Base-by-base conservation (phyloP, 257 asterid species). In the Vinca minor region DNA sequence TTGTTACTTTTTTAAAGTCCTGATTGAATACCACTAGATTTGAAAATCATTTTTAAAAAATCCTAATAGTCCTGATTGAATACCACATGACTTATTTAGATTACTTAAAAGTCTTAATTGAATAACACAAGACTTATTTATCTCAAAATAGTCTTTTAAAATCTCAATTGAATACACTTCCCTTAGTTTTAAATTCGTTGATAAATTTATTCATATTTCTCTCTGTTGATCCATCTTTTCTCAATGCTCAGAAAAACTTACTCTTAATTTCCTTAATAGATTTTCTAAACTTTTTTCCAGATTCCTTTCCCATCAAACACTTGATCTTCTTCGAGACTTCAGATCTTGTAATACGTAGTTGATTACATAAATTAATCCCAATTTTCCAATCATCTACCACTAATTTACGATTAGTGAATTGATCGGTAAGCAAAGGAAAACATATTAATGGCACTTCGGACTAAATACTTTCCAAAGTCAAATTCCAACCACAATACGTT, bases 401-500 rank as follows among this genome's bases (percentile, higher is more conserved):
- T 48, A 79, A 62, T 32, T 77, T 82, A 2, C 76, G 39, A 64
- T 83, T 83, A 4, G 82, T 76, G 63, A 80, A 80, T 48, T 83
- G 86, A 67, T 83, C 85, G 1, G 81, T 80, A 21, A 76, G 73
- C 31, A 83, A 63, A 45, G 86, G 86, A 35, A 55, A 76, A 72
- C 86, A 83, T 23, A 83, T 17, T 70, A 80, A 17, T 12, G 84
- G 86, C 4, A 78, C 79, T 44, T 66, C 64, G 26, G 74, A 64
- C 84, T 84, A 80, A 45, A 77, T 70, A 49, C 82, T 76, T 47
- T 80, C 84, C 31, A 77, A 3, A 5, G 73, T 61, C 13, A 83
- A 83, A 39, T 83, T 83, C 82, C 84, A 77, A 0, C 84, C 88
- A 38, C 82, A 83, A 18, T 83, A 82, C 12, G 74, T 80, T 47